Base-by-base conservation (phyloP, 306 rosid genomes). In the Fragaria ananassa region DNA sequence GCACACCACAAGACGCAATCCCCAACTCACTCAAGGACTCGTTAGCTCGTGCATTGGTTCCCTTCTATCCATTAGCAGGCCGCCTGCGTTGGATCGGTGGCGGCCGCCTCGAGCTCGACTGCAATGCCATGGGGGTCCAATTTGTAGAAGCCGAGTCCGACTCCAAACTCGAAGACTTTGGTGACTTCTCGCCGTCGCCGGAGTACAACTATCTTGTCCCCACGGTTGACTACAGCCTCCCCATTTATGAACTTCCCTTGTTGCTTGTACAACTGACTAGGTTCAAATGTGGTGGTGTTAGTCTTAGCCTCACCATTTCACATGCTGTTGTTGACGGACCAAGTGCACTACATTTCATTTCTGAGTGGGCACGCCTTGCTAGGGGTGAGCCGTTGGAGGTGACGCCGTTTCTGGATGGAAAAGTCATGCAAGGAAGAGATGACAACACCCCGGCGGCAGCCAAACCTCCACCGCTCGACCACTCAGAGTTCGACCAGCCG, bases 31-130 rank as follows among this genome's bases (percentile, higher is more conserved):
- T 86, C 31, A 88, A 54, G 50, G 79, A 53, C 65, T 90, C 97
- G 0, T 23, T 92, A 10, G 66, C 87, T 74, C 29, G 70, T 27
- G 87, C 79, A 10, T 68, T 92, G 4, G 91, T 87, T 63, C 82
- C 87, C 42, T 92, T 87, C 85, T 88, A 92, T 47, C 93, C 92
- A 2, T 45, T 88, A 0, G 92, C 93, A 0, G 93, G 92, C 64
- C 92, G 92, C 42, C 78, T 90, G 21, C 79, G 35, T 1, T 88
- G 86, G 89, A 78, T 74, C 6, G 64, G 46, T 4, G 68, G 74
- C 0, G 84, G 89, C 51, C 92, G 90, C 44, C 83, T 91, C 0
- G 84, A 88, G 78, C 80, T 91, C 1, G 74, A 88, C 1, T 88
- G 97, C 82, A 89, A 90, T 11, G 82, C 81, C 10, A 46, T 4